These are phyloP conservation scores for Nakaseomyces sp. DNA, from an alignment of 1,139 yeast genomes.

Conservation along the genomic window DNA sequence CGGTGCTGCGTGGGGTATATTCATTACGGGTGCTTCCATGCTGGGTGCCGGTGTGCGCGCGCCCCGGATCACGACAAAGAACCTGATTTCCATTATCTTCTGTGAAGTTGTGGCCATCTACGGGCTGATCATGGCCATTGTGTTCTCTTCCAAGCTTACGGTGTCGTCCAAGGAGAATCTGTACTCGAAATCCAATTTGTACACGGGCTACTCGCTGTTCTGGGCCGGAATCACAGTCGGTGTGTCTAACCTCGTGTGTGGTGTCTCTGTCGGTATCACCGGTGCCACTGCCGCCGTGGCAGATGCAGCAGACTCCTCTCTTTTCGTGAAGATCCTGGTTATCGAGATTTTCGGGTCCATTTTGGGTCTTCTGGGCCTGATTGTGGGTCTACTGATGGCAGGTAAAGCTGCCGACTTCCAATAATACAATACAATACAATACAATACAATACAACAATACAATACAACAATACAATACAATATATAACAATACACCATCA, in stretches of 20 bases:
- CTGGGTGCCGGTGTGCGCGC: conserved; percentile 98
- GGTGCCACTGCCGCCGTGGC: conserved; percentile 97
- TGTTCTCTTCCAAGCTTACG: conserved; percentile 83
- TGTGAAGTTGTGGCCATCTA: conserved; percentile 99
- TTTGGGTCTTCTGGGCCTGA: conserved; percentile 85
- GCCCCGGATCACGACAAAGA: conserved; percentile 95
- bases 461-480: too few relatives aligned
- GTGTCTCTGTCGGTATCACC: conserved; percentile 93
- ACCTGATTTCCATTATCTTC: conserved; percentile 90
- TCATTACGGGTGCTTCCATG: conserved; percentile 88
- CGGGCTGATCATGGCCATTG: conserved; percentile 97
- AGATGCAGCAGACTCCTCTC: conserved; percentile 94
- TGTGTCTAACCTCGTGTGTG: conserved; percentile 85
- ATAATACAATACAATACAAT: conserved; percentile 10
- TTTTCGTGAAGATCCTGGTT: conserved; percentile 91
- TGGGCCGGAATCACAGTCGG: conserved; percentile 99
- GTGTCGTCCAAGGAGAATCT: conserved; percentile 53
- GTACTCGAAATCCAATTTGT: conserved; percentile 74
- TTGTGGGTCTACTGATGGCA: conserved; percentile 95
- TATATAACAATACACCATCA: too few relatives aligned
- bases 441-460: conserved; percentile 9
- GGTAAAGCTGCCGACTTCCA: conserved; percentile 82
- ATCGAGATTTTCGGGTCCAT: conserved; percentile 97
- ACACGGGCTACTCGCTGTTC: conserved; percentile 87
- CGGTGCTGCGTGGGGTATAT: conserved; percentile 99